These are phyloP conservation scores for Nothopassalora personata DNA, from an alignment of 2,329 filamentous ascomycete species.

Conservation along the genomic window DNA sequence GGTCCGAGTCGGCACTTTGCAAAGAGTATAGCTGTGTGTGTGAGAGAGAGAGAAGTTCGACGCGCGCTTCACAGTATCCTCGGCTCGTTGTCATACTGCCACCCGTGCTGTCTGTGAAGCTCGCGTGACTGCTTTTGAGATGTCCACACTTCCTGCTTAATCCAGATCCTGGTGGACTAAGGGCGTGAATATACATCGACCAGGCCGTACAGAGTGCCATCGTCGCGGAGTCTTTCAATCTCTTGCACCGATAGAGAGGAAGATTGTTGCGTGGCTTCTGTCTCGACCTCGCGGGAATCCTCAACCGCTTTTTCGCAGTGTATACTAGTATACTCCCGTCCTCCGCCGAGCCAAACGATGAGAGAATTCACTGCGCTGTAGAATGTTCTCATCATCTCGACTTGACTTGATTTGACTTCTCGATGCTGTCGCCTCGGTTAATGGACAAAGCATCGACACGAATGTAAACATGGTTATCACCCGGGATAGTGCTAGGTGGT, in stretches of 20 bases:
- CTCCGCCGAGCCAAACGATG: not conserved
- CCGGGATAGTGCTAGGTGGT: not conserved
- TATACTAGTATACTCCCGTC: not conserved
- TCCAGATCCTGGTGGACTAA: not conserved
- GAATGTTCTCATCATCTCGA: not conserved
- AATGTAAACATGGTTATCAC: not conserved
- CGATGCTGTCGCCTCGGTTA: not conserved
- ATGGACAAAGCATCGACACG: not conserved
- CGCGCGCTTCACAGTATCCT: not conserved
- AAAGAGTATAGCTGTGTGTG: too few relatives aligned
- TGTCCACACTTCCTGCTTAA: not conserved
- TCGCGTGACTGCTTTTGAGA: not conserved
- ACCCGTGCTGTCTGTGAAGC: not conserved
- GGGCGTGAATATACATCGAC: not conserved
- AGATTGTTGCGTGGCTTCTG: too few relatives aligned
- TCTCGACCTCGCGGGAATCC: too few relatives aligned
- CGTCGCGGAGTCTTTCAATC: not conserved
- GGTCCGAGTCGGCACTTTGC: too few relatives aligned
- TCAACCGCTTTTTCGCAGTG: not conserved
- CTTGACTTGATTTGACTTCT: not conserved
- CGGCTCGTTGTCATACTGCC: not conserved
- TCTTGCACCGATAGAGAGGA: not conserved
- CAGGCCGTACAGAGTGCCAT: not conserved
- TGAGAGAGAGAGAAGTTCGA: not conserved
- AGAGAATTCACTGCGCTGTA: not conserved